Conservation (phyloP, 139 green algal species). For the Volvox africanus region DNA sequence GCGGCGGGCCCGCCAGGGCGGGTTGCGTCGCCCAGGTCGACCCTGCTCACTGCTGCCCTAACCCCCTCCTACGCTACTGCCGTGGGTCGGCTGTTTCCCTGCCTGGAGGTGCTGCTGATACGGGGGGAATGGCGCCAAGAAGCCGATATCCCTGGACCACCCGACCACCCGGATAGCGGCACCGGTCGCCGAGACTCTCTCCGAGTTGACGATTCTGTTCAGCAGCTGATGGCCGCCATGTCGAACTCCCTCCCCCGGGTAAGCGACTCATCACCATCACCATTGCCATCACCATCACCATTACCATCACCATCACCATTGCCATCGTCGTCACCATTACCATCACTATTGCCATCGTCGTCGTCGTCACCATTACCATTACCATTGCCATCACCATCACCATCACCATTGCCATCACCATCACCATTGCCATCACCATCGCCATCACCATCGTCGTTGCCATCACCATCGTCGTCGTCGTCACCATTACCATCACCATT, state of each 20-base stretch:
- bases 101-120: neutral
- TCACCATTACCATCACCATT: too few species aligned
- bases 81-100: neutral
- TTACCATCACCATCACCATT: too few species aligned
- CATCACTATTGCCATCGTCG: neutral
- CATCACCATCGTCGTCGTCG: too few species aligned
- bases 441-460: neutral
- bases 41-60: neutral
- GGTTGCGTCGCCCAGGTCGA: neutral
- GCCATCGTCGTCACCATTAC: neutral
- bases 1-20: neutral
- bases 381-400: neutral
- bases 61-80: neutral
- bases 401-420: neutral
- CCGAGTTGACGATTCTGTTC: neutral
- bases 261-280: neutral
- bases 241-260: too few species aligned
- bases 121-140: neutral
- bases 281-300: neutral
- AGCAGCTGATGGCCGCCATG: neutral
- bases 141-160: neutral
- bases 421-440: too few species aligned
- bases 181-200: neutral
- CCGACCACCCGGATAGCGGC: neutral
- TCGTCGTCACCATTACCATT: neutral